Base-by-base conservation (phyloP, 257 asterid species). In the Leptodermis oblonga region DNA sequence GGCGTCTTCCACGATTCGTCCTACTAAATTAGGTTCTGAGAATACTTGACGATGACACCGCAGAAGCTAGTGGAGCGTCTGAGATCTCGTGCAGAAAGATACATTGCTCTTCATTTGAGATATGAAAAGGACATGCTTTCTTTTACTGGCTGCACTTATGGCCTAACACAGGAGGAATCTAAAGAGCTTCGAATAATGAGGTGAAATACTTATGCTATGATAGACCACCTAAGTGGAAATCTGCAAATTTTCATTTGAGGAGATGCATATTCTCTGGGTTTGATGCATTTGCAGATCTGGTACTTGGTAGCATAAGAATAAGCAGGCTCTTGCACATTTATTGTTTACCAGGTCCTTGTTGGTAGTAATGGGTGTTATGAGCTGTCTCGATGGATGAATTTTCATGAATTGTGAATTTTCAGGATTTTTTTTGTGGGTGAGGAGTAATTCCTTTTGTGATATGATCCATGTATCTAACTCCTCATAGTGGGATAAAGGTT, bases 101-200 rank as follows among this genome's bases (percentile, higher is more conserved):
- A 87, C 72, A 78, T 93, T 79, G 95, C 97, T 45, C 96, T 93
- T 74, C 99, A 90, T 76, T 82, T 90, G 66, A 83, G 99, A 84
- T 93, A 90, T 76, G 99, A 93, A 82, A 88, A 88, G 77, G 99
- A 93, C 82, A 93, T 93, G 99, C 86, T 90, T 71, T 84, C 99
- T 75, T 93, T 90, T 82, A 90, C 99, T 77, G 97, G 99, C 70
- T 93, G 99, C 74, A 90, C 92, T 7, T 78, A 83, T 76, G 99
- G 99, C 62, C 96, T 90, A 76, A 82, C 88, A 71, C 82, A 78
- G 71, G 82, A 86, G 42, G 99, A 93, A 82, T 82, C 97, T 11
- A 89, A 85, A 84, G 97, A 88, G 78, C 96, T 93, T 79, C 79
- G 77, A 75, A 30, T 82, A 59, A 86, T 93, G 99, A 88, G 99